Base-by-base conservation (phyloP, 768 basidiomycete genomes). In the Phylloporus rhodoxanthus region DNA sequence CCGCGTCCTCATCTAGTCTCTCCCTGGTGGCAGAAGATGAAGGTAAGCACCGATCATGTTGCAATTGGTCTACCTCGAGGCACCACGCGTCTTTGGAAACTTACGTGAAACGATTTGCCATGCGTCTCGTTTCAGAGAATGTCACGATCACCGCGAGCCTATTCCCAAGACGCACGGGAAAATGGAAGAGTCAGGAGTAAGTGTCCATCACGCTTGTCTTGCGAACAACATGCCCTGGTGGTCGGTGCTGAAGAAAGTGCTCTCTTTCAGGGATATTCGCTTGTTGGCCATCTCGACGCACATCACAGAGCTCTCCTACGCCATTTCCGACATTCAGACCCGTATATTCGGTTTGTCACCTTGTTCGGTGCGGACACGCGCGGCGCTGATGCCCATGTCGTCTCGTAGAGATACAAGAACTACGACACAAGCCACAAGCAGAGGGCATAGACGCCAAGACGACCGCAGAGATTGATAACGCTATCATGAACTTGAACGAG, bases 241-340 rank as follows among this genome's bases (percentile, higher is more conserved):
- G 63, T 56, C 52, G 45, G 39, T 52, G 58, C 51, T 61, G 6
- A 65, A 57, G 57, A 65, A 49, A 41, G 62, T 48, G 7, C 44
- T 64, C 45, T 64, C 50, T 40, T 47, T 44, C 69, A 91, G 87
- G 48, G 85, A 91, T 64, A 73, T 92, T 38, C 85, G 80, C 47
- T 64, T 89, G 40, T 70, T 91, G 34, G 87, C 88, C 33, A 72
- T 89, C 59, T 89, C 87, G 28, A 87, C 88, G 0, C 87, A 85
- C 62, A 88, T 92, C 60, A 91, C 90, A 11, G 90, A 92, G 64
- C 76, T 91, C 38, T 87, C 86, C 5, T 92, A 89, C 63, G 80
- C 80, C 56, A 84, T 92, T 52, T 91, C 88, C 15, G 90, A 92
- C 67, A 88, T 92, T 28, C 88, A 92, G 68, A 89, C 90, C 43